These are phyloP conservation scores for Letharia lupina DNA, from an alignment of 495 filamentous ascomycete genomes.

Conservation along the genomic window DNA sequence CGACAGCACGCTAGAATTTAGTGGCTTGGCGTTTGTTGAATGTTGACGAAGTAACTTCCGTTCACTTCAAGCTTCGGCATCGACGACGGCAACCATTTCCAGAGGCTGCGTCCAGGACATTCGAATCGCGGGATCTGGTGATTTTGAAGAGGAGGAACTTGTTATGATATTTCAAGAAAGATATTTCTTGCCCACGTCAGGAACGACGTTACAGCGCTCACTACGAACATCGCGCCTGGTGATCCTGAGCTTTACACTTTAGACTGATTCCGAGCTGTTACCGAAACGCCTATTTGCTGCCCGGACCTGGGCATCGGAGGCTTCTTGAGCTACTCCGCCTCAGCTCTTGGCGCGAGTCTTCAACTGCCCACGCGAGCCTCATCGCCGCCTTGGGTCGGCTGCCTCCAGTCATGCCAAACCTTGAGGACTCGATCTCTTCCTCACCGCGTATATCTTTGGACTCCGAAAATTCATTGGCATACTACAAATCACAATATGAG, in stretches of 20 bases:
- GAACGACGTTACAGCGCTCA: not conserved
- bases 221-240: conserved; percentile 10
- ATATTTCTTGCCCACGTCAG: not conserved
- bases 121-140: not conserved
- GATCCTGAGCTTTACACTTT: not conserved
- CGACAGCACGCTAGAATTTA: conserved; percentile 2
- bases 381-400: conserved; percentile 13
- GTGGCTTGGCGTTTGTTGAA: conserved; percentile 12
- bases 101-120: not conserved
- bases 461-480: conserved; percentile 66
- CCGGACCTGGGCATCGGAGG: not conserved
- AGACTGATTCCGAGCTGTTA: not conserved
- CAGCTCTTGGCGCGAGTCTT: conserved; percentile 1
- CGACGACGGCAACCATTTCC: conserved; percentile 6
- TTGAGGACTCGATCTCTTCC: conserved; percentile 7
- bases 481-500: conserved; percentile 95
- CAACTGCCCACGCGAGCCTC: not conserved
- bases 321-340: not conserved
- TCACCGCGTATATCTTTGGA: conserved; percentile 2
- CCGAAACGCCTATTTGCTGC: not conserved
- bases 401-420: conserved; percentile 7
- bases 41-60: conserved; percentile 11
- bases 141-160: not conserved
- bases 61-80: conserved; percentile 4
- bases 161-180: not conserved